Percentiles rank a stretch among this genome's conserved stretches.
Evolutionary conservation across 371 early-diverging fungal genomes (phyloP).

Genomic region (Thermomucor indicae-seudaticae): DNA sequence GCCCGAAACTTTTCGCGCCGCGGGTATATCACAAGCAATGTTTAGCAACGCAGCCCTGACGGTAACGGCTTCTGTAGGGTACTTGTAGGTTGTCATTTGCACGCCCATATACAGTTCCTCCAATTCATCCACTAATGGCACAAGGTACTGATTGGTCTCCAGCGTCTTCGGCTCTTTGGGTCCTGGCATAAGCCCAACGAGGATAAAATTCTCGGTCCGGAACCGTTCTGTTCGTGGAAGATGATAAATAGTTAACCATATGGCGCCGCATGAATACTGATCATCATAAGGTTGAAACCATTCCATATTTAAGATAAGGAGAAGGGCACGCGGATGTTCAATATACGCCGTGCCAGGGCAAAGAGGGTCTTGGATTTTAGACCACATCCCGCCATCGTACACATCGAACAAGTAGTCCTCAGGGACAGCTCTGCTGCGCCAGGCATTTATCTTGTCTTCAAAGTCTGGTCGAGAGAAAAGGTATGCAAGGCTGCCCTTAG

Average conservation of each 20-base stretch:
- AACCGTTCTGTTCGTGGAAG: conserved; percentile 4
- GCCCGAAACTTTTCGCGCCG: conserved; percentile 4
- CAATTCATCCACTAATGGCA: conserved; percentile 10
- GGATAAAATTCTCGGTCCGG: conserved; percentile 7
- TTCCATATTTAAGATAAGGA: conserved; percentile 8
- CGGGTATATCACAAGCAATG: conserved; percentile 9
- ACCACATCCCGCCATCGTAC: conserved; percentile 4
- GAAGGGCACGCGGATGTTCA: not conserved
- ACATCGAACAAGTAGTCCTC: not conserved
- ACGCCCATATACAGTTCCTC: conserved; percentile 4
- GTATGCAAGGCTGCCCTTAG: not conserved
- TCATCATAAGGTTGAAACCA: conserved; percentile 9
- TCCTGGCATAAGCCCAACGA: conserved; percentile 10
- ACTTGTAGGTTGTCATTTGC: not conserved
- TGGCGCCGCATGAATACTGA: conserved; percentile 4
- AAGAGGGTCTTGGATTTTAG: not conserved
- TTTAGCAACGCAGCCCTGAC: conserved; percentile 8
- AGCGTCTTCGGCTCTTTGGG: conserved; percentile 7
- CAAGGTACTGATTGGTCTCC: conserved; percentile 9
- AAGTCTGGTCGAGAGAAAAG: not conserved
- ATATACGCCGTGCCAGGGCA: not conserved
- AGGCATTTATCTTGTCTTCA: not conserved
- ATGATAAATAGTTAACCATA: conserved; percentile 10
- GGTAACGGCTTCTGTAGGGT: not conserved
- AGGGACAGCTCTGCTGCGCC: not conserved